These are phyloP conservation scores for Beauveria varroae DNA, from an alignment of 2,329 filamentous ascomycete species.

Conservation along the genomic window DNA sequence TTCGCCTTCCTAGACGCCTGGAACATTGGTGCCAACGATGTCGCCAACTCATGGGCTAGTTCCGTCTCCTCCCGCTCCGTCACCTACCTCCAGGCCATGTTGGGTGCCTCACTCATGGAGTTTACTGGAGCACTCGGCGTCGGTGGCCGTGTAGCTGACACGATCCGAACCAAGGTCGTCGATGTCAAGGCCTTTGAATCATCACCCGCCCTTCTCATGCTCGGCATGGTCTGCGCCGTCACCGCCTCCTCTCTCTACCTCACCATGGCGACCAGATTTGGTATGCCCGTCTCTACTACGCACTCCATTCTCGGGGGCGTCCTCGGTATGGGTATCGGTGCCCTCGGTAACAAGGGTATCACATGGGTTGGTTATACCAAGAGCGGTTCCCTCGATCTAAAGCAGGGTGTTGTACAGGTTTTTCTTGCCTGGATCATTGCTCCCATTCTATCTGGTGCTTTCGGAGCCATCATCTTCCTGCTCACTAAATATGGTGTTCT, in stretches of 20 bases:
- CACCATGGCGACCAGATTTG: slow-evolving; percentile 46
- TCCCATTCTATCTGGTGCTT: slow-evolving; percentile 45
- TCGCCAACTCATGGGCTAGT: slow-evolving; percentile 70
- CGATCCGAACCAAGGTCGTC: slow-evolving; percentile 54
- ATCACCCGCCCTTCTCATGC: slow-evolving; percentile 46
- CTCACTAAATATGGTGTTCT: slow-evolving; percentile 51
- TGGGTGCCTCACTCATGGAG: slow-evolving; percentile 51
- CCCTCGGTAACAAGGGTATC: slow-evolving; percentile 42
- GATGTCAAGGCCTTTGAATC: slow-evolving; percentile 37
- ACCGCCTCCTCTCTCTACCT: slow-evolving; percentile 47
- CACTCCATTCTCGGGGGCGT: slow-evolving; percentile 54
- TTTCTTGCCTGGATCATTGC: slow-evolving; percentile 56
- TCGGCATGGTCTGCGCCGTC: slow-evolving; percentile 51
- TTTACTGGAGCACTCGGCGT: slow-evolving; percentile 54
- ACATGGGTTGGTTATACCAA: slow-evolving; percentile 44
- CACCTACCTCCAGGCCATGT: slow-evolving; percentile 52
- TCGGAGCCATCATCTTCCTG: slow-evolving; percentile 47
- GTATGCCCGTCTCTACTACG: slow-evolving; percentile 54
- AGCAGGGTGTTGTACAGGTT: slow-evolving; percentile 48
- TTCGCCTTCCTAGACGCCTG: slow-evolving; percentile 61
- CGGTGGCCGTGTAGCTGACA: slow-evolving; percentile 52
- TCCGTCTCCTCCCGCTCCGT: slow-evolving; percentile 63
- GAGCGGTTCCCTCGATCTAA: slow-evolving; percentile 27
- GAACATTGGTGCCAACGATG: slow-evolving; percentile 57
- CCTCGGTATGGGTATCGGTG: slow-evolving; percentile 51